Evolutionary conservation across 78 protist genomes (phyloP), one percentile per base, ranked within the genome.

Genomic region (Dictyostelium brefeldianum): DNA sequence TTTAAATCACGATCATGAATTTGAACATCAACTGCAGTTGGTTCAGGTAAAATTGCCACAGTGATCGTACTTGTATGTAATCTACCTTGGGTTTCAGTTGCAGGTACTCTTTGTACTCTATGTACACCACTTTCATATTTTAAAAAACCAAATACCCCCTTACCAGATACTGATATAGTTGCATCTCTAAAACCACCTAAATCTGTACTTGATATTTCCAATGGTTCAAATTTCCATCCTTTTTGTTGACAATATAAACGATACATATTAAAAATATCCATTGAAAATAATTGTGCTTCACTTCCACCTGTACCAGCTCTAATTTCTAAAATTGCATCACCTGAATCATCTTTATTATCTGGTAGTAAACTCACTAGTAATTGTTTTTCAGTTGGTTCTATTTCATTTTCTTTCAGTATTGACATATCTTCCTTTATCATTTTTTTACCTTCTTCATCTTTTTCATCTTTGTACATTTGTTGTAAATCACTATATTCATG

Each of bases 51-150:
- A 8, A 97, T 89, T 1, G 96, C 97, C 3, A 98, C 99, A 0
- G 97, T 80, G 14, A 90, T 82, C 0, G 99, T 98, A 31, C 94
- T 71, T 2, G 99, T 98, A 85, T 98, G 99, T 11, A 97, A 89
- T 15, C 98, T 31, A 43, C 99, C 99, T 14, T 27, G 74, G 2
- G 89, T 48, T 46, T 98, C 99, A 0, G 98, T 98, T 7, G 15
- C 97, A 4, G 99, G 99, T 0, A 98, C 95, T 25, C 99, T 75
- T 80, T 98, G 99, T 14, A 98, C 98, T 3, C 99, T 96, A 47
- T 98, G 99, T n/a, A 95, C 97, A 17, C 99, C 99, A 1, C 78
- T 50, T 62, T 98, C 99, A 20, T 53, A 53, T n/a, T 89, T 78
- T 41, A 98, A 85, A 18, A 46, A n/a, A 0, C 92, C 91, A 82